Conservation (phyloP, 129 eudicot species). For the Silybum marianum region DNA sequence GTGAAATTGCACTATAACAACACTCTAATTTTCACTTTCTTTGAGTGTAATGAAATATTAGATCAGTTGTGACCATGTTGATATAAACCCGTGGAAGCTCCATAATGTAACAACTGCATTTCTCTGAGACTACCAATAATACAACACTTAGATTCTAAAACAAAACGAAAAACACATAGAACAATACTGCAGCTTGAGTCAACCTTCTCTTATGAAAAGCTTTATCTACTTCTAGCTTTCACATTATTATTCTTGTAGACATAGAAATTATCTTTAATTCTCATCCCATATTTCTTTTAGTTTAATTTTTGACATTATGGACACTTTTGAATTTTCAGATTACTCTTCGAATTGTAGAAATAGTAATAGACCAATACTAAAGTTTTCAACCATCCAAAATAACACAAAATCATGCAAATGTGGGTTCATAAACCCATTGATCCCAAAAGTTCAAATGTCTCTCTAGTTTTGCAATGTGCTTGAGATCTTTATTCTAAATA, state of each 20-base stretch:
- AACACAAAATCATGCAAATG: constrained; percentile 11
- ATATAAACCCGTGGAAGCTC: background rate
- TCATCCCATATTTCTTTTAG: background rate
- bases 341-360: background rate
- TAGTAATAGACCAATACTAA: background rate
- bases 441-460: background rate
- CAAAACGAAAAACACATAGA: background rate
- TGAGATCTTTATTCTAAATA: background rate
- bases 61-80: background rate
- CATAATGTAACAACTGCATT: background rate
- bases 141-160: background rate
- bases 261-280: background rate
- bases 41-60: background rate
- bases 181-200: background rate
- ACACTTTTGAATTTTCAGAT: background rate
- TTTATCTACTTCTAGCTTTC: background rate
- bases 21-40: background rate
- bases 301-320: background rate
- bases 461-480: background rate
- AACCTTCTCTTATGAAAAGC: background rate
- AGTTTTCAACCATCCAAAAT: background rate
- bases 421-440: background rate
- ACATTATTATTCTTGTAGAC: background rate
- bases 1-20: background rate
- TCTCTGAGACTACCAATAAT: background rate